Evolutionary conservation across 2,329 filamentous ascomycete species (phyloP).

Genomic region (Cylindrodendrum hubeiense): DNA sequence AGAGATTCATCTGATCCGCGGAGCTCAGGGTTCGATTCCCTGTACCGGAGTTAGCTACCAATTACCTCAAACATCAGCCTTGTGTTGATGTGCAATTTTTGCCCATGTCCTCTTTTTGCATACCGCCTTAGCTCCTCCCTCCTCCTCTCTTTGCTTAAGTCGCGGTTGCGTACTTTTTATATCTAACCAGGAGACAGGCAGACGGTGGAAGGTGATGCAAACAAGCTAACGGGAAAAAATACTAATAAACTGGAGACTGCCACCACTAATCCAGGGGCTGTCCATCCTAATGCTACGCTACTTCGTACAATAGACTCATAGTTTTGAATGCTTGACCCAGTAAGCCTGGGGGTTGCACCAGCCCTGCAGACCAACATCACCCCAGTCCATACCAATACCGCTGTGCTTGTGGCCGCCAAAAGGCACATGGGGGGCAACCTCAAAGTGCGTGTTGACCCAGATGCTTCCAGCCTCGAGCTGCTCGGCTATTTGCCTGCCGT

Average conservation of each 20-base stretch:
- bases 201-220: too few species aligned
- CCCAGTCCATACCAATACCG: slow-evolving; percentile 62
- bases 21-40: background rate
- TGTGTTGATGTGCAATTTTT: too few species aligned
- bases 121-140: too few species aligned
- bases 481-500: slow-evolving; percentile 64
- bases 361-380: slow-evolving; percentile 39
- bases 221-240: too few species aligned
- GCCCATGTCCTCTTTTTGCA: too few species aligned
- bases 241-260: too few species aligned
- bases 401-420: slow-evolving; percentile 66
- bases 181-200: too few species aligned
- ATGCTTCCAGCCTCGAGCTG: slow-evolving; percentile 69
- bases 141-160: too few species aligned
- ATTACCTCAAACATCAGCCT: too few species aligned
- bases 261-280: too few species aligned
- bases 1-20: background rate
- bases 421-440: slow-evolving; percentile 51
- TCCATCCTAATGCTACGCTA: too few species aligned
- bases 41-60: background rate
- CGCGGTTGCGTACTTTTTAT: too few species aligned
- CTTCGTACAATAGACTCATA: background rate
- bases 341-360: slow-evolving; percentile 27
- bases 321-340: slow-evolving; percentile 21
- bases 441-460: slow-evolving; percentile 69